Conservation (phyloP, 2,329 filamentous ascomycete genomes). For the Paraconiothyrium sp. region DNA sequence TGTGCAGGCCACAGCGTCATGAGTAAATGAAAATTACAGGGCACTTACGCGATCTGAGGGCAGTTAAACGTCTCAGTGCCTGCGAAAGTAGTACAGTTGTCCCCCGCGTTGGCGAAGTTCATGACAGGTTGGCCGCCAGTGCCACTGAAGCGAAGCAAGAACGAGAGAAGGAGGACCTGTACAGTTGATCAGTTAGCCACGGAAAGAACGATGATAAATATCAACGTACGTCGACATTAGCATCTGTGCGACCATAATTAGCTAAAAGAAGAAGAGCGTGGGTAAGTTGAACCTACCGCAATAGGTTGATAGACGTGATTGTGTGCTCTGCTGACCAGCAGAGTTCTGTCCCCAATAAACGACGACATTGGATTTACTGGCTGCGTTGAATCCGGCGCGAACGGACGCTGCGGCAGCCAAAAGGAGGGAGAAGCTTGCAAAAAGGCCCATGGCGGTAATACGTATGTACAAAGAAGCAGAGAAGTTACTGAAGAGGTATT, state of each 20-base stretch:
- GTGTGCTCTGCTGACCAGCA: conserved; percentile 23
- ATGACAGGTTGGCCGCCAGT: conserved; percentile 60
- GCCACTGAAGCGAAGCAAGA: conserved; percentile 66
- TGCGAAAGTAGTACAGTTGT: conserved; percentile 67
- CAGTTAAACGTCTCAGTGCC: conserved; percentile 69
- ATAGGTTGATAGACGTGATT: conserved; percentile 27
- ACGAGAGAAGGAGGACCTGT: conserved; percentile 69
- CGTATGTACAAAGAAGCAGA: conserved; percentile 15
- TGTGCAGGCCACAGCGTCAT: not conserved
- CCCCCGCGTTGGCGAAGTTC: conserved; percentile 72
- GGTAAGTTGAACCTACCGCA: conserved; percentile 20
- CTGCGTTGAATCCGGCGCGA: conserved; percentile 30
- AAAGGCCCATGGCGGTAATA: conserved; percentile 18
- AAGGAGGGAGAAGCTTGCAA: conserved; percentile 8
- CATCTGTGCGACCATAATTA: conserved; percentile 63
- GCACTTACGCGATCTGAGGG: conserved; percentile 70
- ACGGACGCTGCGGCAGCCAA: conserved; percentile 15
- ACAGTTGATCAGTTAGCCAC: conserved; percentile 1
- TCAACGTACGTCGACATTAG: conserved; percentile 53
- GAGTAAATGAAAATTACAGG: not conserved
- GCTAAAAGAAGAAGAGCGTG: conserved; percentile 27
- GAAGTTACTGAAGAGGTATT: not conserved
- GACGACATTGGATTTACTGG: conserved; percentile 61
- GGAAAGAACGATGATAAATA: not conserved
- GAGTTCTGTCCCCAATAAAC: conserved; percentile 70